Evolutionary conservation across 1,284 basidiomycete species (phyloP).

Genomic region (Cystobasidiaceae sp.): DNA sequence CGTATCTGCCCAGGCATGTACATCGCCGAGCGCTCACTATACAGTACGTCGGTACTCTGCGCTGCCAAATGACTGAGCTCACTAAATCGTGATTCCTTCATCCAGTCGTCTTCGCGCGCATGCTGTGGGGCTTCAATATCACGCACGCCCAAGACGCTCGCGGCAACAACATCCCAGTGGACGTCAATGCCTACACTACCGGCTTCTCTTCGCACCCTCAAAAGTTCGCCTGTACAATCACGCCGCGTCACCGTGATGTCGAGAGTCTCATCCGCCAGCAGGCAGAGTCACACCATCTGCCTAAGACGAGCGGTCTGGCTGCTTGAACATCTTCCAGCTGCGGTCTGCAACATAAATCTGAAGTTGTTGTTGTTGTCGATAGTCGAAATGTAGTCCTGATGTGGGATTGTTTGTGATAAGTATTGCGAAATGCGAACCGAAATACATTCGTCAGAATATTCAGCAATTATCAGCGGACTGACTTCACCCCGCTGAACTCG

Average conservation of each 20-base stretch:
- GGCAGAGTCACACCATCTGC: slow-evolving; percentile 21
- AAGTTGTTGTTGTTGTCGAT: no score
- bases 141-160: slow-evolving; percentile 34
- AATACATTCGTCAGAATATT: no score
- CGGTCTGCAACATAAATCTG: background rate
- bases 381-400: no score
- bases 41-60: background rate
- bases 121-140: slow-evolving; percentile 40
- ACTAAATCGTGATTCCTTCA: background rate
- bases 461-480: no score
- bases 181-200: slow-evolving; percentile 34
- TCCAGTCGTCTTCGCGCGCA: slow-evolving; percentile 29
- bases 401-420: no score
- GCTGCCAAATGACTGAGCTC: background rate
- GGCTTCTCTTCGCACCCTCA: slow-evolving; percentile 31
- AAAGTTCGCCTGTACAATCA: slow-evolving; percentile 27
- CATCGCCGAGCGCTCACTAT: slow-evolving; percentile 29
- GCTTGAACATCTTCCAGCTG: background rate
- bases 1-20: slow-evolving; percentile 31
- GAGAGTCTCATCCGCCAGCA: slow-evolving; percentile 6
- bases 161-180: slow-evolving; percentile 37
- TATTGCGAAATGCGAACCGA: no score
- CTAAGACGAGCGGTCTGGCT: slow-evolving; percentile 21
- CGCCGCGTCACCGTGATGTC: slow-evolving; percentile 15
- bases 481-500: no score